Evolutionary conservation across 192 early-diverging fungal species (phyloP).

Genomic region (Spizellomyces sp.): DNA sequence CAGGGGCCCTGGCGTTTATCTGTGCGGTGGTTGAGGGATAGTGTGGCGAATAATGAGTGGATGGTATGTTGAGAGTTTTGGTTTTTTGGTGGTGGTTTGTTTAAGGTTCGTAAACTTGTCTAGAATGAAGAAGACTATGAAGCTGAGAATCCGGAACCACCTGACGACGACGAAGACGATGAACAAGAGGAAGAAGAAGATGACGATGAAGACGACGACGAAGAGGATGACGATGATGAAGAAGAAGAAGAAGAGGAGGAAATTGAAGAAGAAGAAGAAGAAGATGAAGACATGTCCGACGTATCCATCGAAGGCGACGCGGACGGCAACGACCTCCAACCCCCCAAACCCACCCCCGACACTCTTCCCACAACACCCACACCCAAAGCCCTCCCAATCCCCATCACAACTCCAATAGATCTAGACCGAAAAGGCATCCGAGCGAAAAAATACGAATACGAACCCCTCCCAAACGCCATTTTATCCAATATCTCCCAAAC

Average conservation of each 20-base stretch:
- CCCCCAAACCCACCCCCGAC: too few species aligned
- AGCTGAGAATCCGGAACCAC: conserved; percentile 31
- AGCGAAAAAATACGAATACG: conserved; percentile 63
- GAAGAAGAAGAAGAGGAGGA: conserved; percentile 13
- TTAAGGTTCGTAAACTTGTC: too few species aligned
- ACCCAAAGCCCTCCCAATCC: neutral
- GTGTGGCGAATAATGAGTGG: conserved; percentile 74
- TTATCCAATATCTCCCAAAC: conserved; percentile 62
- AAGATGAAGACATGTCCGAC: conserved; percentile 26
- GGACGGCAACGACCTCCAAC: too few species aligned
- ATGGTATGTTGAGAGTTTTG: conserved; percentile 33
- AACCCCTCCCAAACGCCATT: conserved; percentile 60
- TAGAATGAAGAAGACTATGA: conserved; percentile 85
- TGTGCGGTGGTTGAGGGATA: conserved; percentile 75
- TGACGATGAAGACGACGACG: neutral
- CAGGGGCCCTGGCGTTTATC: conserved; percentile 71
- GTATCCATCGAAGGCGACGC: neutral
- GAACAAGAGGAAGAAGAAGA: neutral
- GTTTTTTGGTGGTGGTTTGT: too few species aligned
- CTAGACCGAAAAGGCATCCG: conserved; percentile 54
- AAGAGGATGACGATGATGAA: conserved; percentile 15
- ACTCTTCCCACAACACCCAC: too few species aligned
- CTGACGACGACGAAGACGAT: conserved; percentile 23
- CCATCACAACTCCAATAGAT: conserved; percentile 35
- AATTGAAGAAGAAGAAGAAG: conserved; percentile 34